These are phyloP conservation scores for Paramecium octaurelia DNA, from an alignment of 73 alveolate species.

Conservation along the genomic window DNA sequence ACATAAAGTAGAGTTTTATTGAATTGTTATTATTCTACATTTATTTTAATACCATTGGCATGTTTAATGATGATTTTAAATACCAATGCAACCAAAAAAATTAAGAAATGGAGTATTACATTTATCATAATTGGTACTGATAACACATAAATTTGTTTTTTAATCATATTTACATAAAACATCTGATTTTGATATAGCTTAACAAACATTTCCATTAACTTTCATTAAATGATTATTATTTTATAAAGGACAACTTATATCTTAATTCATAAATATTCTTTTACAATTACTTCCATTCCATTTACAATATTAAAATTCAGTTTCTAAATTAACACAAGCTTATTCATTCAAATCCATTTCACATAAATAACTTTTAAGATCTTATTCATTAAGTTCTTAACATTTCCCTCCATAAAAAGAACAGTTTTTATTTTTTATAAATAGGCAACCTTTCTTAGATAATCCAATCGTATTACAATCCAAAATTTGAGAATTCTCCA, in stretches of 20 bases:
- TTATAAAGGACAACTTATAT: neutral
- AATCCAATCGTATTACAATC: neutral
- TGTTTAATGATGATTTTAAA: neutral
- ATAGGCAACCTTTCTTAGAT: neutral
- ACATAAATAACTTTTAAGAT: neutral
- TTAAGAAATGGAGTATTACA: neutral
- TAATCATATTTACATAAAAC: neutral
- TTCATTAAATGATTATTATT: neutral
- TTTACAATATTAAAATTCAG: conserved; percentile 5
- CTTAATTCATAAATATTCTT: neutral
- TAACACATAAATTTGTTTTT: neutral
- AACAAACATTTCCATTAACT: neutral
- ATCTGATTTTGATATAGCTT: neutral
- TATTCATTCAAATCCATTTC: neutral
- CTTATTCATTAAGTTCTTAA: neutral
- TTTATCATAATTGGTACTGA: neutral
- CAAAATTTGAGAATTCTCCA: neutral
- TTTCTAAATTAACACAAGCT: neutral
- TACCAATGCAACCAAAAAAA: neutral
- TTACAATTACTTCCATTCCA: neutral
- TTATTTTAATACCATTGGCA: neutral
- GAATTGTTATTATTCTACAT: neutral
- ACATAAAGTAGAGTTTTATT: no score
- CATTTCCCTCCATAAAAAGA: neutral
- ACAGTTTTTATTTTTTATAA: neutral